Conservation (phyloP, 2,329 filamentous ascomycete species). For the Scytalidium lignicola region DNA sequence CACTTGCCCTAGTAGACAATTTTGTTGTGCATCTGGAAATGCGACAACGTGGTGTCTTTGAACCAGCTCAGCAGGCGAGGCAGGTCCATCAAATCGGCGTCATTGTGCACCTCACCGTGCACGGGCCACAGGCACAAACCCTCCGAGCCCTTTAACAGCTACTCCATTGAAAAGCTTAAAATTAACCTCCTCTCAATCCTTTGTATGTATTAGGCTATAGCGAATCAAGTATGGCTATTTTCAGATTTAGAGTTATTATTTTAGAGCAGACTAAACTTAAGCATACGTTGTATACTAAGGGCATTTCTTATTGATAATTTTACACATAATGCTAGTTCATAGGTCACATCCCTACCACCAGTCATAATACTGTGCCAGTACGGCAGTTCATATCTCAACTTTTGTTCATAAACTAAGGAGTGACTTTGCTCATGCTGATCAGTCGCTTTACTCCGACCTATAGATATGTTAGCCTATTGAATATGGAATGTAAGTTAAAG, state of each 20-base stretch:
- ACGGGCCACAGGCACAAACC: not conserved
- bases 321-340: not conserved
- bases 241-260: too few relatives aligned
- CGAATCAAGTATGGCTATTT: too few relatives aligned
- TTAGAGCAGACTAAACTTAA: not conserved
- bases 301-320: not conserved
- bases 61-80: not conserved
- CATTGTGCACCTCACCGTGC: not conserved
- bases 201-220: too few relatives aligned
- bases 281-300: not conserved
- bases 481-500: not conserved
- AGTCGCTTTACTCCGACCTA: conserved; percentile 72
- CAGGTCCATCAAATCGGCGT: not conserved
- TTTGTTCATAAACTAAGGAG: conserved; percentile 36
- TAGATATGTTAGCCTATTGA: conserved; percentile 33
- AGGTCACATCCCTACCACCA: not conserved
- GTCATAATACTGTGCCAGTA: not conserved
- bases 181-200: too few relatives aligned
- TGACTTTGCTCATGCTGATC: conserved; percentile 74
- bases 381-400: not conserved
- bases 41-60: not conserved
- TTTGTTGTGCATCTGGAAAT: not conserved
- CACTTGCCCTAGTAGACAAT: not conserved
- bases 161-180: too few relatives aligned
- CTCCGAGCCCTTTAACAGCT: too few relatives aligned